Base-by-base conservation (phyloP, 768 basidiomycete species). In the Rhizopogon roseolus region DNA sequence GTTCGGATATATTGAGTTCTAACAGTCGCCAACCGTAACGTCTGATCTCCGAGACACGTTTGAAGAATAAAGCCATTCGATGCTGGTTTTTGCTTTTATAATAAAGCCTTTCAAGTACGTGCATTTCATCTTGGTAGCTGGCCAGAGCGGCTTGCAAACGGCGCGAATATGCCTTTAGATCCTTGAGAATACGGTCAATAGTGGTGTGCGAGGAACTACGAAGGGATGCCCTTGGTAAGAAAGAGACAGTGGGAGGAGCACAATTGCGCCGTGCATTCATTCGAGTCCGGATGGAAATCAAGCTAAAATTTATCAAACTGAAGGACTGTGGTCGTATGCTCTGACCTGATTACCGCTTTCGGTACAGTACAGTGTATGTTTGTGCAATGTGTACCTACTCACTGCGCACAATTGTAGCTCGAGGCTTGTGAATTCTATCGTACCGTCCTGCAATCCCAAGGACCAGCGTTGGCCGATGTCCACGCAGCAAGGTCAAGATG, bases 31-130 rank as follows among this genome's bases (percentile, higher is more conserved):
- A 66, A 19, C 75, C 74, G 59, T 78, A 81, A 50, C 81, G 76
- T 56, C 85, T 75, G 17, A 85, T 73, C 62, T 91, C 90, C 9
- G 64, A 61, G 14, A 86, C 71, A 29, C 81, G 81, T 60, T 79
- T 74, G 86, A 88, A 91, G 66, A 89, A 90, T 10, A 90, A 67
- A 28, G 67, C 59, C 46, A 41, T 53, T 41, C 66, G 63, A 43
- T 68, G 68, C 61, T 93, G 90, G 59, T 90, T 92, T 63, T 86
- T 89, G 57, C 81, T 82, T 60, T 88, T 89, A 71, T 92, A 91
- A 64, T 84, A 85, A 2, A 91, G 64, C 55, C 85, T 75, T 59
- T 85, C 81, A 36, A 91, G 72, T 17, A 88, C 66, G 49, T 78
- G 77, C 5, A 81, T 64, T 60, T 90, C 87, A 27, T 80, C 75